Evolutionary conservation across 768 basidiomycete genomes (phyloP).

Genomic region (Pholiota conissans): DNA sequence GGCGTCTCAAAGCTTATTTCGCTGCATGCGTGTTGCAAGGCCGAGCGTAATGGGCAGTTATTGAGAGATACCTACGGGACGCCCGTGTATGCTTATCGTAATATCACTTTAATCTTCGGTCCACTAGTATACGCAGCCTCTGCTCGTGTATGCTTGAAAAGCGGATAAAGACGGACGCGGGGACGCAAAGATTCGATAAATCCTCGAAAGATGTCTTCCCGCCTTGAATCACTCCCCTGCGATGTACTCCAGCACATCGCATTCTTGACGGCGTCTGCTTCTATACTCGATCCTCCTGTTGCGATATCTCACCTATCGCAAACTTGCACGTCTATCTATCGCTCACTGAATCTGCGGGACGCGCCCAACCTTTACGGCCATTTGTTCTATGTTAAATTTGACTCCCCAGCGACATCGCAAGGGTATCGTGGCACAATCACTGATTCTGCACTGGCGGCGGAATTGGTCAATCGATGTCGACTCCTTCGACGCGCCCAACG

Average conservation of each 20-base stretch:
- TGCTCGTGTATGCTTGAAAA: neutral
- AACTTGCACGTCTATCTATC: constrained; percentile 44
- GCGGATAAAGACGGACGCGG: neutral
- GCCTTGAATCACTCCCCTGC: constrained; percentile 48
- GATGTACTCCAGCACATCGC: constrained; percentile 62
- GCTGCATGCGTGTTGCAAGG: neutral
- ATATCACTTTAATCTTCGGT: neutral
- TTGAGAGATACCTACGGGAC: neutral
- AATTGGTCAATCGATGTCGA: constrained; percentile 47
- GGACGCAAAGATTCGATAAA: neutral
- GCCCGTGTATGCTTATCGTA: neutral
- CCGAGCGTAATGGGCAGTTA: neutral
- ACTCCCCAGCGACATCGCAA: constrained; percentile 29
- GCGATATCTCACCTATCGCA: constrained; percentile 44
- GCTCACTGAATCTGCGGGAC: constrained; percentile 37
- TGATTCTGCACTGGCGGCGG: constrained; percentile 43
- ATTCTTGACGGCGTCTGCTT: constrained; percentile 40
- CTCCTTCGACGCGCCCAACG: constrained; percentile 49
- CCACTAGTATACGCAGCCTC: neutral
- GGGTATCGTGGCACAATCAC: constrained; percentile 27
- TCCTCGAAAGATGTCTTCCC: constrained; percentile 41
- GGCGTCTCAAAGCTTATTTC: constrained; percentile 2
- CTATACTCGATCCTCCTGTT: constrained; percentile 37
- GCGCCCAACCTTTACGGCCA: constrained; percentile 58
- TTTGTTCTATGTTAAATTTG: constrained; percentile 53